Evolutionary conservation across 176 grass and related monocot species (phyloP), one percentile per base, ranked within the genome.

Genomic region (Avena atlantica): DNA sequence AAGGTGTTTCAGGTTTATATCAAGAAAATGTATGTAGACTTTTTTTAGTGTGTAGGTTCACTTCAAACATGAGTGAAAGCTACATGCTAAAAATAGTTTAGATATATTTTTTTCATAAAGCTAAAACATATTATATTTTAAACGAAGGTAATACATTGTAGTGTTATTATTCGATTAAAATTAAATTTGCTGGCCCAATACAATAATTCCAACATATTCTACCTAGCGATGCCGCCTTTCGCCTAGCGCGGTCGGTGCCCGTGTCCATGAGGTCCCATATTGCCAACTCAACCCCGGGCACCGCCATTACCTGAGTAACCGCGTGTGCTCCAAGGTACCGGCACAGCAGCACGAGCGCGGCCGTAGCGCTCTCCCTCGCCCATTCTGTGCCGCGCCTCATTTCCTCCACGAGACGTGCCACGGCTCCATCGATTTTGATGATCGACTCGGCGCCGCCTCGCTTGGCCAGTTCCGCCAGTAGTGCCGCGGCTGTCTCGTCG

Each of bases 181-280:
- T 25, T 25, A 25, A 25, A 25, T 25, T 25, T 25, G 25, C 25
- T 25, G 25, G 25, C 25, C 25, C 25, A 25, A 25, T 25, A 25
- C 25, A 25, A 25, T 25, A 25, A 25, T 25, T 25, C 25, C 25
- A 25, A 25, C 25, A 25, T 25, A 25, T 25, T 25, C 25, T 25
- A 25, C 25, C 25, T 25, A 25, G 25, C 25, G 25, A 25, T 25
- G 25, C 25, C 25, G 25, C 25, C 25, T 25, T 25, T 25, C 25
- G 87, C 45, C 91, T 61, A 0, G 91, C 96, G 55, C 93, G 83
- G 8, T 98, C 96, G 65, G 96, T 93, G 5, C 96, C 96, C 19
- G 86, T 93, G 34, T 91, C 90, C 96, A 98, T 95, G 69, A 95
- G 83, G 76, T 95, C 96, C 96, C 96, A 98, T 45, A 98, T 95